Base-by-base conservation (phyloP, 1,139 yeast species). In the Protomyces macrosporus region DNA sequence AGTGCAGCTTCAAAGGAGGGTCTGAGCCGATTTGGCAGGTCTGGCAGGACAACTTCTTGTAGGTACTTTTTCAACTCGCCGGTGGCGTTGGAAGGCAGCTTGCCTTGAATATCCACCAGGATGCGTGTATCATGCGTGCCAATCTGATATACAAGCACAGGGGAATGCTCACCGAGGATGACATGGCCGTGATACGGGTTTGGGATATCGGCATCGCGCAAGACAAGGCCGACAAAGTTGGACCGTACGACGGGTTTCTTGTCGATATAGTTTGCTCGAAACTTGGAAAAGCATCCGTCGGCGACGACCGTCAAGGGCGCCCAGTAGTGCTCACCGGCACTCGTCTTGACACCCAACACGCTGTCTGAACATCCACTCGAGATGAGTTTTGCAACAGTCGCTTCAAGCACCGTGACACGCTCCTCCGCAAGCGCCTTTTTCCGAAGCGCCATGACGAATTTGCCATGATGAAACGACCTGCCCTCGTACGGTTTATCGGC, bases 241-340 rank as follows among this genome's bases (percentile, higher is more conserved):
- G 97, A 89, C 35, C 86, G 88, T 35, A 89, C 83, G 0, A 75
- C 71, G 5, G 69, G 68, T 3, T 97, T 95, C 34, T 81, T 79
- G 42, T 81, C 77, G 16, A 82, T 78, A 62, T 88, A 79, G 68
- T 85, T 86, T 73, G 85, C 88, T 73, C 99, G 83, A 78, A 93
- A 90, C 74, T 87, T 90, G 66, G 97, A 90, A 72, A 90, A 90
- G 66, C 93, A 91, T 64, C 99, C 99, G 75, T 93, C 99, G 72
- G 96, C 90, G 63, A 88, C 82, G 45, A 91, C 79, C 5, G 91
- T 87, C 67, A 90, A 74, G 65, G 85, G 82, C 3, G 87, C 88
- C 53, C 76, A 75, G 75, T 81, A 84, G 30, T 76, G 73, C 10
- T 72, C 72, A 14, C 59, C 55, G 60, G 36, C 71, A 5, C 42